Conservation (phyloP, 768 basidiomycete genomes). For the Pisolithus tinctorius region DNA sequence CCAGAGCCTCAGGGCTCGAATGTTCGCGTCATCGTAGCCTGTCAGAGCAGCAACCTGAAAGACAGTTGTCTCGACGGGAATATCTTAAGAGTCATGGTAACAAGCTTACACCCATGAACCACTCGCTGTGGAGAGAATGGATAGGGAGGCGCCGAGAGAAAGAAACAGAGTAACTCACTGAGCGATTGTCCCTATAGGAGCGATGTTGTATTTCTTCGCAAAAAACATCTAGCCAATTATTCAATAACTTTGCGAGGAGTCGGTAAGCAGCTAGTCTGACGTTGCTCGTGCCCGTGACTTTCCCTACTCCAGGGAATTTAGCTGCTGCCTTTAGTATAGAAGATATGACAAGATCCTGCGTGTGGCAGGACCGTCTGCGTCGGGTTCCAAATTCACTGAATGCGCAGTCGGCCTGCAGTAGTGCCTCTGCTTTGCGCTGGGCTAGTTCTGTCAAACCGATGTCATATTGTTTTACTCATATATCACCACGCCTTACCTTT, state of each 20-base stretch:
- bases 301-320: constrained; percentile 43
- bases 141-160: neutral
- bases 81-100: neutral
- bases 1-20: constrained; percentile 77
- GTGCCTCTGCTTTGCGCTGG: constrained; percentile 57
- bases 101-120: constrained; percentile 78
- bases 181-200: constrained; percentile 75
- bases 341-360: constrained; percentile 73
- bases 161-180: constrained; percentile 49
- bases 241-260: constrained; percentile 11
- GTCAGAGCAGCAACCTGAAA: constrained; percentile 70
- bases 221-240: constrained; percentile 57
- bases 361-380: constrained; percentile 62
- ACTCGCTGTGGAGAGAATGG: constrained; percentile 50
- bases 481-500: constrained; percentile 40
- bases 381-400: constrained; percentile 89
- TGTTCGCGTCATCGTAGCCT: constrained; percentile 77
- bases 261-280: constrained; percentile 31
- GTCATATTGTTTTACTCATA: neutral
- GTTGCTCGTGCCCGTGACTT: constrained; percentile 74
- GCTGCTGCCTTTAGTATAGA: constrained; percentile 60
- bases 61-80: neutral
- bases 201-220: constrained; percentile 65
- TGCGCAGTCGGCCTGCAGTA: constrained; percentile 57
- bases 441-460: constrained; percentile 49